A percentile compares a stretch with the other conserved stretches of the same genome.
phyloP scores from a whole-genome alignment of 75 land plant genomes.

The Sequoia sempervirens region DNA sequence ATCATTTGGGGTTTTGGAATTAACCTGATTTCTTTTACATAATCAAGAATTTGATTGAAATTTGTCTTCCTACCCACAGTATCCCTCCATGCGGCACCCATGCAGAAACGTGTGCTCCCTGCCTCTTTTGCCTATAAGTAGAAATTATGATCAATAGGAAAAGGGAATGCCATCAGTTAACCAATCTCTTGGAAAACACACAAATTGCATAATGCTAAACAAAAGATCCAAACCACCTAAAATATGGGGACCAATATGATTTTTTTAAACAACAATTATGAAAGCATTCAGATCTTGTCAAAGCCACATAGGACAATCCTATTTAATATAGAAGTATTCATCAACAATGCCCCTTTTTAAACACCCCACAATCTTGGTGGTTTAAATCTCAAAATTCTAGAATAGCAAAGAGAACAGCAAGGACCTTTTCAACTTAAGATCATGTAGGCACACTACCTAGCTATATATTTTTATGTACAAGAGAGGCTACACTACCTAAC shows the following conservation, averaged over 20 bases:
- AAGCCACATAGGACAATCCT: neutral
- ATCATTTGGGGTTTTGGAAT: neutral
- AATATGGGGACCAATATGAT: neutral
- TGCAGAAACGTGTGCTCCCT: conserved; percentile 98
- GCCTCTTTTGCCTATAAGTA: conserved; percentile 91
- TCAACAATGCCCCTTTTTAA: neutral
- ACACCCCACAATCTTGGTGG: neutral
- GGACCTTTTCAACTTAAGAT: neutral
- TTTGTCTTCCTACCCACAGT: conserved; percentile 95
- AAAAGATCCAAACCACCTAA: conserved; percentile 3
- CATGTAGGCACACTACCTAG: neutral
- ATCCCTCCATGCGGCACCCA: conserved; percentile 99
- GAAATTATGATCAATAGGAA: conserved; percentile 4
- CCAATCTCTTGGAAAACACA: neutral
- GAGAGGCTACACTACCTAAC: neutral
- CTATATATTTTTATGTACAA: neutral
- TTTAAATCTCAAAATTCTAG: neutral
- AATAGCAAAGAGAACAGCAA: neutral
- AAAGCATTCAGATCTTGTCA: neutral
- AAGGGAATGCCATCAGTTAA: conserved; percentile 3
- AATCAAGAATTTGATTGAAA: conserved; percentile 93
- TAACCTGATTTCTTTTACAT: conserved; percentile 97
- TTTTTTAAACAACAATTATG: neutral
- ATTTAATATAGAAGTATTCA: neutral
- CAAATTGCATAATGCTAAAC: neutral